These are phyloP conservation scores for Fusarium floridanum DNA, from an alignment of 2,329 filamentous ascomycete genomes.

Conservation along the genomic window DNA sequence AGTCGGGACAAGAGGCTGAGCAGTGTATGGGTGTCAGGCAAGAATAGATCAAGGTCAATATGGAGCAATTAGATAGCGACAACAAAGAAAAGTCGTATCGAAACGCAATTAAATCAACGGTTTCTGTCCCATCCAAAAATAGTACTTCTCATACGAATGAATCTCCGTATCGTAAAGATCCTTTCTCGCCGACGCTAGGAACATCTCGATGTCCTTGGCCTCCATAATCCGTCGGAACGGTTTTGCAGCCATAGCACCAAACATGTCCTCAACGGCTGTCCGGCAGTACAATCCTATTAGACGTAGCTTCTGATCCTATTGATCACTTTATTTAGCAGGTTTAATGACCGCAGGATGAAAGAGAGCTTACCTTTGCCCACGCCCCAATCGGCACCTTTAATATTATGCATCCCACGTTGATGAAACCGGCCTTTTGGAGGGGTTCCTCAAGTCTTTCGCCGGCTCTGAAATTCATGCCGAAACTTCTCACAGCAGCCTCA, in stretches of 20 bases:
- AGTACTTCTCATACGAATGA: conserved; percentile 43
- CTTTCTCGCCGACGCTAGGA: conserved; percentile 31
- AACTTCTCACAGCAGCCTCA: conserved; percentile 39
- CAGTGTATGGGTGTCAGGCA: background rate
- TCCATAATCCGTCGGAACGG: conserved; percentile 33
- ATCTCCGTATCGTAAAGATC: conserved; percentile 27
- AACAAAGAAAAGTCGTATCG: background rate
- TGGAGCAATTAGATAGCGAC: background rate
- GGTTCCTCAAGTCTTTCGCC: conserved; percentile 29
- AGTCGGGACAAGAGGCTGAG: background rate
- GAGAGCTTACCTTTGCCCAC: conserved; percentile 29
- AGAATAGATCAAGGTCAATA: background rate
- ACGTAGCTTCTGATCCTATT: conserved; percentile 38
- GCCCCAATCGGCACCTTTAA: conserved; percentile 41
- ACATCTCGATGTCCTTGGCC: conserved; percentile 33
- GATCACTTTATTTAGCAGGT: background rate
- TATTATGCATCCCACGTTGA: conserved; percentile 33
- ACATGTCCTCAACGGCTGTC: conserved; percentile 40
- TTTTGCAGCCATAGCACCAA: conserved; percentile 43
- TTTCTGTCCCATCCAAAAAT: conserved; percentile 45
- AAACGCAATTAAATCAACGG: background rate
- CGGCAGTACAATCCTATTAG: conserved; percentile 33
- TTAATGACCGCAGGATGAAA: rapidly evolving
- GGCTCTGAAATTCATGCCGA: conserved; percentile 52
- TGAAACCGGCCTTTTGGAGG: conserved; percentile 33